Percentiles rank a stretch among this genome's conserved stretches.
These are phyloP conservation scores for Leccinum colubrinum DNA, from an alignment of 1,284 basidiomycete genomes.

Conservation along the genomic window DNA sequence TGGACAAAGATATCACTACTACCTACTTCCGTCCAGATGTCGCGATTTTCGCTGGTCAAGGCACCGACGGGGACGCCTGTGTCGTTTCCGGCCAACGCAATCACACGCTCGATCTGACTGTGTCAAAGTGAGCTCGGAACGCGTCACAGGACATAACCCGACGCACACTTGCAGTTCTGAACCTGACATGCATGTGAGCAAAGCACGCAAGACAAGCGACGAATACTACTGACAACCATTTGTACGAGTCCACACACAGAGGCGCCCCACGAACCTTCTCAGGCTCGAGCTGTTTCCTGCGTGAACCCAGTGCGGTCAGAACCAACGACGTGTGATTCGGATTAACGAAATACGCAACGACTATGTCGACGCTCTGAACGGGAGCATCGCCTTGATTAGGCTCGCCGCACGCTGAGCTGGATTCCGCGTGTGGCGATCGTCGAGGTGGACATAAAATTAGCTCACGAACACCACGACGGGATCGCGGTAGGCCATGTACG, in stretches of 20 bases:
- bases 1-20: not conserved
- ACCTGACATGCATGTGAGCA: slow-evolving; percentile 44
- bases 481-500: slow-evolving; percentile 61
- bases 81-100: slow-evolving; percentile 62
- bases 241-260: slow-evolving; percentile 94
- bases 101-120: slow-evolving; percentile 80
- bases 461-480: slow-evolving; percentile 92
- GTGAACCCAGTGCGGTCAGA: not conserved
- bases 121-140: slow-evolving; percentile 4
- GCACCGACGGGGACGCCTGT: slow-evolving; percentile 72
- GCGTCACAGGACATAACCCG: not conserved
- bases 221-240: slow-evolving; percentile 68
- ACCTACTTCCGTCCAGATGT: slow-evolving; percentile 83
- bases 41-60: slow-evolving; percentile 87
- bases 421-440: slow-evolving; percentile 56
- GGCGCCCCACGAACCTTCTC: slow-evolving; percentile 84
- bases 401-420: slow-evolving; percentile 75
- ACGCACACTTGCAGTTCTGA: slow-evolving; percentile 77
- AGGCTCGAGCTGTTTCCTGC: slow-evolving; percentile 80
- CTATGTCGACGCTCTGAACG: slow-evolving; percentile 81
- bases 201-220: not conserved
- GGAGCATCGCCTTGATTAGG: slow-evolving; percentile 79
- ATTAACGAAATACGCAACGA: slow-evolving; percentile 41
- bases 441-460: slow-evolving; percentile 92
- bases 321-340: not conserved